A percentile compares a stretch with the other conserved stretches of the same genome.
Conservation (phyloP, 495 filamentous ascomycete genomes). For the Articulospora tetracladia region DNA sequence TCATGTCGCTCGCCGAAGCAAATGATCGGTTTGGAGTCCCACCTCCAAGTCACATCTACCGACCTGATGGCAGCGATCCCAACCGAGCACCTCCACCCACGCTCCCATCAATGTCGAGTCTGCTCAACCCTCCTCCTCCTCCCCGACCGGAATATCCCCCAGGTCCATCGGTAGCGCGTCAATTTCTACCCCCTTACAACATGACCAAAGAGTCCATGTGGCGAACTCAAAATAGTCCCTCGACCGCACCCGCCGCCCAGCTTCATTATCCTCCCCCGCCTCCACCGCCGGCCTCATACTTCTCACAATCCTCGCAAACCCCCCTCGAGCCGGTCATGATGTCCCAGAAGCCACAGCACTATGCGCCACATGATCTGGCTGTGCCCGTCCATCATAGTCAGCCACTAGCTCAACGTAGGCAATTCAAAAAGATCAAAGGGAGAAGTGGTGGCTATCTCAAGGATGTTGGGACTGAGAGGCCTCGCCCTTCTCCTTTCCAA, state of each 20-base stretch:
- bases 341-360: background rate
- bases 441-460: conserved; percentile 11
- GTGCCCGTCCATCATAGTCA: background rate
- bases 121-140: conserved; percentile 3
- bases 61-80: background rate
- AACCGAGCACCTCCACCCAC: background rate
- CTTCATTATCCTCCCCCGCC: conserved; percentile 3
- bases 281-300: background rate
- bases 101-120: conserved; percentile 12
- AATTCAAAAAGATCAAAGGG: conserved; percentile 19
- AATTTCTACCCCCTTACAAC: conserved; percentile 7
- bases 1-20: conserved; percentile 6
- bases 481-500: background rate
- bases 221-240: conserved; percentile 1
- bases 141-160: background rate
- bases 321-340: background rate
- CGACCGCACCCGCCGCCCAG: background rate
- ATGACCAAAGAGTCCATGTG: conserved; percentile 8
- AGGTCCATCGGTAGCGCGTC: background rate
- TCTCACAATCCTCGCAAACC: background rate
- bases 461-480: background rate
- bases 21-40: background rate
- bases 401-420: conserved; percentile 12
- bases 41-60: background rate
- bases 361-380: background rate